A percentile compares a stretch with the other conserved stretches of the same genome.
These are phyloP conservation scores for Zostera marina DNA, from an alignment of 116 monocot genomes.

Conservation along the genomic window DNA sequence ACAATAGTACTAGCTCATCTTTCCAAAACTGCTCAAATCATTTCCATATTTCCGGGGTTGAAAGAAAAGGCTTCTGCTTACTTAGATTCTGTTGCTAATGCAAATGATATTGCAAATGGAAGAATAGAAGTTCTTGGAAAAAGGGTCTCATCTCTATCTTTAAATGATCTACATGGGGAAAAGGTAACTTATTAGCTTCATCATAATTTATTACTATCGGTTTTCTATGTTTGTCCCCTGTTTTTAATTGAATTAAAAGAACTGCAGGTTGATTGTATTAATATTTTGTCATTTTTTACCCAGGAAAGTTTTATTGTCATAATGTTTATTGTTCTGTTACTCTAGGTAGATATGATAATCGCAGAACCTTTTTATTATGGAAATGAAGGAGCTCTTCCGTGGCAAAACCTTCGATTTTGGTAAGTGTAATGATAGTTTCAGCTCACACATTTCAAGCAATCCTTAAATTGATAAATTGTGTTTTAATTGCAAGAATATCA, in stretches of 20 bases:
- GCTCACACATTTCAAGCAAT: background rate
- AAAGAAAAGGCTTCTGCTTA: constrained; percentile 42
- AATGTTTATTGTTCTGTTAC: background rate
- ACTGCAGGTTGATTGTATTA: background rate
- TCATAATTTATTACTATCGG: background rate
- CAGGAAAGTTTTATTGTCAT: background rate
- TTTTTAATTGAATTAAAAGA: background rate
- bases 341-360: constrained; percentile 67
- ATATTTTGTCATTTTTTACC: background rate
- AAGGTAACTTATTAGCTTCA: constrained; percentile 31
- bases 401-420: constrained; percentile 93
- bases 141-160: constrained; percentile 32
- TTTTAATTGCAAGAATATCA: background rate
- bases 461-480: background rate
- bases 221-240: background rate
- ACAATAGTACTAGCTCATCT: constrained; percentile 35
- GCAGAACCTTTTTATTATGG: constrained; percentile 92
- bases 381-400: constrained; percentile 87
- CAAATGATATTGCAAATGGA: constrained; percentile 54
- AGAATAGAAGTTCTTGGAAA: constrained; percentile 42
- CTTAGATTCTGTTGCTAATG: constrained; percentile 44
- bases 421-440: constrained; percentile 15
- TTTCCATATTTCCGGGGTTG: constrained; percentile 54
- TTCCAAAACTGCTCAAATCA: constrained; percentile 34
- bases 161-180: constrained; percentile 23